These are phyloP conservation scores for Fennellomyces sp. DNA, from an alignment of 371 early-diverging fungal species.

Conservation along the genomic window DNA sequence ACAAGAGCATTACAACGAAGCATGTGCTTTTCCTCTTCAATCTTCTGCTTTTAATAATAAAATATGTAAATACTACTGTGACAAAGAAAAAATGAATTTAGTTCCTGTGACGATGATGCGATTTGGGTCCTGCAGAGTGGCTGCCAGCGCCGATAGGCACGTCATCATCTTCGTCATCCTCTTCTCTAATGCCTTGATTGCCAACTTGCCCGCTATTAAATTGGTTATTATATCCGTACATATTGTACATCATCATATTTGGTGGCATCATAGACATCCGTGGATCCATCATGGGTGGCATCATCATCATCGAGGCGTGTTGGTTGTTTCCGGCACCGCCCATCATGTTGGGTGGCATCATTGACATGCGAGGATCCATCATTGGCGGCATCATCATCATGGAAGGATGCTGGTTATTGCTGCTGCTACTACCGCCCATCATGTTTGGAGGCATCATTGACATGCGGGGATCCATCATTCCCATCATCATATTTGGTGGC, in stretches of 20 bases:
- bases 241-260: slow-evolving; percentile 27
- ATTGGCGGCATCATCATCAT: slow-evolving; percentile 30
- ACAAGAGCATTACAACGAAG: too few species aligned
- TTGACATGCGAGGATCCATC: slow-evolving; percentile 42
- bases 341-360: slow-evolving; percentile 17
- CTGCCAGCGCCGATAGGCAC: slow-evolving; percentile 18
- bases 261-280: slow-evolving; percentile 22
- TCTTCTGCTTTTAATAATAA: too few species aligned
- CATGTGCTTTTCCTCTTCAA: too few species aligned
- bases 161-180: slow-evolving; percentile 44
- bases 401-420: slow-evolving; percentile 8
- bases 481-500: slow-evolving; percentile 22
- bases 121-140: slow-evolving; percentile 3
- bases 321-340: slow-evolving; percentile 2
- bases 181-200: slow-evolving; percentile 8
- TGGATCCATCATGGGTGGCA: slow-evolving; percentile 41
- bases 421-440: slow-evolving; percentile 5
- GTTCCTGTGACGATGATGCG: slow-evolving; percentile 1
- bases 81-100: neutral
- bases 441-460: slow-evolving; percentile 20
- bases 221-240: slow-evolving; percentile 17
- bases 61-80: too few species aligned
- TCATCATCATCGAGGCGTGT: slow-evolving; percentile 18
- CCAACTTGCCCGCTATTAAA: neutral
- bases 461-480: slow-evolving; percentile 46